phyloP scores from a whole-genome alignment of 208 protist species.

The Leishmania braziliensis region DNA sequence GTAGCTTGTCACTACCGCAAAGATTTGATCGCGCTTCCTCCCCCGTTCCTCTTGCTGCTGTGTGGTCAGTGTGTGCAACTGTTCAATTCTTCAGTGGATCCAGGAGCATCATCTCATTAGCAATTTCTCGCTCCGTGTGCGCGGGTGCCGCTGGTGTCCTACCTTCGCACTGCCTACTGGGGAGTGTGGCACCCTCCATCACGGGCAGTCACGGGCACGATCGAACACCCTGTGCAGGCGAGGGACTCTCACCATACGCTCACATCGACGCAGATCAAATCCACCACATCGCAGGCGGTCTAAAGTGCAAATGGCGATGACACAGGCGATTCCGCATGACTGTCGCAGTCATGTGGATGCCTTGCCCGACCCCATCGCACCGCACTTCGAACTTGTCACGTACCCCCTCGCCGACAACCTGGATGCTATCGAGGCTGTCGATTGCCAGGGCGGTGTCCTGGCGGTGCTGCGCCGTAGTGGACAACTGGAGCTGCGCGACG shows the following conservation, averaged over 20 bases:
- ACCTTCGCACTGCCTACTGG: not conserved
- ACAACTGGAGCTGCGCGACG: constrained; percentile 49
- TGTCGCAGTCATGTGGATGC: constrained; percentile 3
- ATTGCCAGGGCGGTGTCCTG: constrained; percentile 69
- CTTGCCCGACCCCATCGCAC: constrained; percentile 25
- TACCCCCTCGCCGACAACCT: constrained; percentile 15
- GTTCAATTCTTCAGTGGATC: not conserved
- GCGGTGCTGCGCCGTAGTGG: constrained; percentile 54
- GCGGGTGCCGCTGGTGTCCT: not conserved
- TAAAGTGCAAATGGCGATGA: constrained; percentile 1
- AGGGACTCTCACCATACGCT: not conserved
- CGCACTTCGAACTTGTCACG: constrained; percentile 20
- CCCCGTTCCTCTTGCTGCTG: not conserved
- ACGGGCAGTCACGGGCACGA: not conserved
- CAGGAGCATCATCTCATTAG: not conserved
- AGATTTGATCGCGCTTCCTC: not conserved
- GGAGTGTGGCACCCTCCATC: too few species aligned
- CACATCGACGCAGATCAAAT: not conserved
- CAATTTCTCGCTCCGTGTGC: not conserved
- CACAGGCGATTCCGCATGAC: not conserved
- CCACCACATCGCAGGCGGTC: not conserved
- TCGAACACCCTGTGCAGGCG: not conserved
- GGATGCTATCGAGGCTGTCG: constrained; percentile 31
- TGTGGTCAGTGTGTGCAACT: not conserved
- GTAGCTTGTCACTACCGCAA: not conserved